Conservation (phyloP, 2,329 filamentous ascomycete genomes). For the Pseudopithomyces chartarum region DNA sequence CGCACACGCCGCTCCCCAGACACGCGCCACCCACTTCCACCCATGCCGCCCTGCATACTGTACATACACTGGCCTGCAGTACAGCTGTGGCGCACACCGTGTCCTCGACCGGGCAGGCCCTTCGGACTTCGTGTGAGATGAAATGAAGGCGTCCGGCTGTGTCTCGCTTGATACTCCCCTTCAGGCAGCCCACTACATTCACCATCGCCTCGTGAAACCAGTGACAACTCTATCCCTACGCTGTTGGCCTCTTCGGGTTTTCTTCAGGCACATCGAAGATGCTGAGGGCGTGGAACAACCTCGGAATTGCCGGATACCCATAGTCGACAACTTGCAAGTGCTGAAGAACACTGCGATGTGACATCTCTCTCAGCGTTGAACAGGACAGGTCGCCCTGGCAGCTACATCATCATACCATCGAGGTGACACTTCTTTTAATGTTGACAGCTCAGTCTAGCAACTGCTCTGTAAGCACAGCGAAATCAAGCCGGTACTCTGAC, state of each 20-base stretch:
- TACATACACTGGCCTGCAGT: too few relatives aligned
- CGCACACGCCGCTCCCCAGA: neutral
- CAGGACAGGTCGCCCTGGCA: too few relatives aligned
- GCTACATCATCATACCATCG: too few relatives aligned
- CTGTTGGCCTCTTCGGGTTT: neutral
- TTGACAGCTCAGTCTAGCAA: too few relatives aligned
- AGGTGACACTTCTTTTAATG: too few relatives aligned
- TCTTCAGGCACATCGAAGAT: neutral
- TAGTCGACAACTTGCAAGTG: neutral
- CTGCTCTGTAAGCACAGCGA: too few relatives aligned
- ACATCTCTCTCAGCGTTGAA: too few relatives aligned
- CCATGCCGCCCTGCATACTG: neutral
- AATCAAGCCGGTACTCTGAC: too few relatives aligned
- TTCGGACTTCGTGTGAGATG: neutral
- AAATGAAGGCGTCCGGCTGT: constrained; percentile 6
- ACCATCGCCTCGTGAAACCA: neutral
- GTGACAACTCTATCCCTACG: neutral
- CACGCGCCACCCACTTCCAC: neutral
- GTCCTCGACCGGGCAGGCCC: neutral
- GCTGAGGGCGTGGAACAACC: neutral
- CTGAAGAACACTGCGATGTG: neutral
- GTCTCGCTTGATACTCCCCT: neutral
- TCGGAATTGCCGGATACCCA: neutral
- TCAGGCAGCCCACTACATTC: neutral
- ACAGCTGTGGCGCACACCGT: neutral